Evolutionary conservation across 352 stramenopile species (phyloP), one percentile per base, ranked within the genome.

Genomic region (Pythium plurisporium): DNA sequence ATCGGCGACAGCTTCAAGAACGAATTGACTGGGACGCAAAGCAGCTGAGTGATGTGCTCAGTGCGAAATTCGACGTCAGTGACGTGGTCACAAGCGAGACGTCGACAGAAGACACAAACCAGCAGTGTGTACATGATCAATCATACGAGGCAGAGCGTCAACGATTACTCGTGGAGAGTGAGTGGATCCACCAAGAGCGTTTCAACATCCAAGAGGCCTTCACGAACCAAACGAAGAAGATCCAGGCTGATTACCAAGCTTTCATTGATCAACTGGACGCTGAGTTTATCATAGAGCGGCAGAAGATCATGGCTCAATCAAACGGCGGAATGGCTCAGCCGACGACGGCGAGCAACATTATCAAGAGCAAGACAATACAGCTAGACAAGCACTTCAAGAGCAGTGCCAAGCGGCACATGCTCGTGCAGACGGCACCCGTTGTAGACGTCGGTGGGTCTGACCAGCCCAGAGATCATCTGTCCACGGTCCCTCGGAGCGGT

Each of bases 191-290:
- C 8, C 76, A 87, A 40, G 79, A 89, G 34, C 75, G 76, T 1
- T 89, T 86, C 46, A 87, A 82, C 43, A 72, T 89, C 36, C 69
- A 89, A 45, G 73, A 87, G 34, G 79, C 79, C 2, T 85, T 87
- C 50, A 86, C 73, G 7, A 82, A 76, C 38, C 75, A 87, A 52
- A 75, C 65, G 0, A 73, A 72, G 33, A 78, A 82, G 47, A 65
- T 86, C 12, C 72, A 86, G 22, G 46, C 59, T 11, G 79, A 87
- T 31, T 69, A 80, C 41, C 55, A 70, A 50, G 54, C 31, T 15
- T 82, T 73, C 37, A 45, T 84, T 9, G 58, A 70, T n/a, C 66
- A 79, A 42, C 56, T 84, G 14, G 65, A 87, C n/a, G 25, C 45
- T 17, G 65, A 75, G 9, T 79, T 69, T 44, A 40, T 65, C 2